A percentile compares a stretch with the other conserved stretches of the same genome.
Evolutionary conservation across 2,329 filamentous ascomycete genomes (phyloP).

Genomic region (Pyrenochaeta sp.): DNA sequence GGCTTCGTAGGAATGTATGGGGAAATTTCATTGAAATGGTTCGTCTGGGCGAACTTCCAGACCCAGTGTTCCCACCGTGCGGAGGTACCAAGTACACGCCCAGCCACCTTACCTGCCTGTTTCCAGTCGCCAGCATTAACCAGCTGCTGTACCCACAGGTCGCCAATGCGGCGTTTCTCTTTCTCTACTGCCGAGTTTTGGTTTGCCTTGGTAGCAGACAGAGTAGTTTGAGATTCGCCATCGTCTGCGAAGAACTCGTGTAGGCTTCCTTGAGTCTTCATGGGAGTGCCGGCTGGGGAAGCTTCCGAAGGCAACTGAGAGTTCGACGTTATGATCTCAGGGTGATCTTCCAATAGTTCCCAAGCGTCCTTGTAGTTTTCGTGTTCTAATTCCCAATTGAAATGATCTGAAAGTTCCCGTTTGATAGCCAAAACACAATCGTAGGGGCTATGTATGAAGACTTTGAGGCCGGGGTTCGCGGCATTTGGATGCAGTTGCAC

Average conservation of each 20-base stretch:
- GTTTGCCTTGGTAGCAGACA: conserved; percentile 63
- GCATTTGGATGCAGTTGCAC: conserved; percentile 57
- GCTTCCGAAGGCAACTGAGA: conserved; percentile 49
- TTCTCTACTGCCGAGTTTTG: conserved; percentile 76
- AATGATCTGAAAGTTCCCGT: conserved; percentile 83
- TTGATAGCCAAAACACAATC: conserved; percentile 94
- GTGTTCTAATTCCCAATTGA: conserved; percentile 84
- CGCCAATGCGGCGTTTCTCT: conserved; percentile 90
- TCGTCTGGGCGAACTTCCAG: conserved; percentile 85
- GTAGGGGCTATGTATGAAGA: conserved; percentile 96
- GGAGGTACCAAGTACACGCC: conserved; percentile 80
- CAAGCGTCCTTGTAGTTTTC: conserved; percentile 85
- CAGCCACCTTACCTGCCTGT: conserved; percentile 80
- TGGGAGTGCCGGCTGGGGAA: conserved; percentile 55
- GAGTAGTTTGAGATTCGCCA: conserved; percentile 65
- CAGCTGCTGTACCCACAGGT: conserved; percentile 90
- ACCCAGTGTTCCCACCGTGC: conserved; percentile 95
- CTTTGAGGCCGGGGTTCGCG: conserved; percentile 71
- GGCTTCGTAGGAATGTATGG: conserved; percentile 79
- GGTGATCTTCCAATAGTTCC: conserved; percentile 88
- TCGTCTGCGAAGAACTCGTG: conserved; percentile 79
- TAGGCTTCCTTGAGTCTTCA: conserved; percentile 56
- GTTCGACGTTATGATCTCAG: conserved; percentile 67
- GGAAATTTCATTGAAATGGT: conserved; percentile 89
- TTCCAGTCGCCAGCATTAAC: conserved; percentile 78